A percentile compares a stretch with the other conserved stretches of the same genome.
phyloP scores from a whole-genome alignment of 208 protist genomes.

The Leishmania gerbilli region DNA sequence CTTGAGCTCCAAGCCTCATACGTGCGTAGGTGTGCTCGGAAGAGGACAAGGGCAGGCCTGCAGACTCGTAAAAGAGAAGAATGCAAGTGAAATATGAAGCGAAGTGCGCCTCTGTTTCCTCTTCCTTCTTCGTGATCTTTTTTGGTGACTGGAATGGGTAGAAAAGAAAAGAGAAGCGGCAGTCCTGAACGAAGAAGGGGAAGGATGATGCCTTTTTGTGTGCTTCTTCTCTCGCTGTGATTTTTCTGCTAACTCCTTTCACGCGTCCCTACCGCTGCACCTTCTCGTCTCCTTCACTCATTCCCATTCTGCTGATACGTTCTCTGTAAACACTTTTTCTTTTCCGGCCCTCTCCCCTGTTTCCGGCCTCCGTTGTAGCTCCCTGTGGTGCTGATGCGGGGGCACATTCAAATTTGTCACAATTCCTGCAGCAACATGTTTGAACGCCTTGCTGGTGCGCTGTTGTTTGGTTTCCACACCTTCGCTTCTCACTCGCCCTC shows the following conservation, averaged over 20 bases:
- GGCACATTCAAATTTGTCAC: neutral
- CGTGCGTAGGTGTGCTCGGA: neutral
- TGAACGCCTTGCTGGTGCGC: neutral
- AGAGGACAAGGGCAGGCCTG: neutral
- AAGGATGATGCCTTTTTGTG: neutral
- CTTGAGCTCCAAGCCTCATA: neutral
- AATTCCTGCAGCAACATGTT: neutral
- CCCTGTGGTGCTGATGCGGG: neutral
- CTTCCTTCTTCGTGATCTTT: constrained; percentile 11
- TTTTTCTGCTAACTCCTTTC: neutral
- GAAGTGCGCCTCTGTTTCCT: constrained; percentile 4
- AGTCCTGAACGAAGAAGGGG: neutral
- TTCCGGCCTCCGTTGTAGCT: neutral
- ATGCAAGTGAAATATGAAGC: neutral
- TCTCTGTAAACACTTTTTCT: neutral
- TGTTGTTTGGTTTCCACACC: neutral
- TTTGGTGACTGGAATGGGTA: constrained; percentile 3
- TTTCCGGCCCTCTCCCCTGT: neutral
- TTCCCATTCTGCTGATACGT: neutral
- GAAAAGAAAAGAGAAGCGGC: no score
- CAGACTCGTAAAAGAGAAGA: neutral
- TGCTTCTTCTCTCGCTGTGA: neutral
- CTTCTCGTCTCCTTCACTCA: neutral
- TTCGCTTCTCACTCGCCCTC: neutral
- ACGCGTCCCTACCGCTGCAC: neutral